A percentile compares a stretch with the other conserved stretches of the same genome.
These are phyloP conservation scores for Pseudocercospora ulei DNA, from an alignment of 2,329 filamentous ascomycete genomes.

Conservation along the genomic window DNA sequence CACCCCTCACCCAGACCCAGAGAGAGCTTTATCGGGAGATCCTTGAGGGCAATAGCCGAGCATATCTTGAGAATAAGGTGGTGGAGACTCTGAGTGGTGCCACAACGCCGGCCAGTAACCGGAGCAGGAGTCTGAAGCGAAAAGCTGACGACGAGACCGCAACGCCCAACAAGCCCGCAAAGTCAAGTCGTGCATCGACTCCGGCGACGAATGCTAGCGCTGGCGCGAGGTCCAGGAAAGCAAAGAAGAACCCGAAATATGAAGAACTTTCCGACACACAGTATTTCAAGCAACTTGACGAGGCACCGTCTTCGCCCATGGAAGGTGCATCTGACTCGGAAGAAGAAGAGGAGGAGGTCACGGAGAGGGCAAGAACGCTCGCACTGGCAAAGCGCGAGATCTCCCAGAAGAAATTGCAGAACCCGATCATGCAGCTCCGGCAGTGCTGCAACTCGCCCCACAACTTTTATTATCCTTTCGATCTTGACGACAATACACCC, in stretches of 20 bases:
- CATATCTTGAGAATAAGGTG: constrained; percentile 64
- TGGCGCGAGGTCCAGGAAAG: constrained; percentile 46
- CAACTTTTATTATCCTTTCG: constrained; percentile 91
- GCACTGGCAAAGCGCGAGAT: constrained; percentile 80
- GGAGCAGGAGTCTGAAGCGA: constrained; percentile 49
- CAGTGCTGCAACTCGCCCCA: constrained; percentile 89
- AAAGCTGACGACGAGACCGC: constrained; percentile 41
- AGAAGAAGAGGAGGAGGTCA: constrained; percentile 51
- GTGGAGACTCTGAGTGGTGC: constrained; percentile 52
- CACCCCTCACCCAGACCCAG: constrained; percentile 81
- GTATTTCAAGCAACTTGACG: constrained; percentile 67
- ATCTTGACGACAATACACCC: constrained; percentile 49
- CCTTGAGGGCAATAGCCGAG: constrained; percentile 44
- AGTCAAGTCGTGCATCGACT: constrained; percentile 65
- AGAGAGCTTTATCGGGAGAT: constrained; percentile 83
- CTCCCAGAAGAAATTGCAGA: constrained; percentile 82
- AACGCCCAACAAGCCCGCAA: constrained; percentile 59
- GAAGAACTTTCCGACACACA: constrained; percentile 69
- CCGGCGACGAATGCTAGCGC: constrained; percentile 49
- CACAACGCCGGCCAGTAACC: constrained; percentile 42
- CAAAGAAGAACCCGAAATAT: constrained; percentile 50
- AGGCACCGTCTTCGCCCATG: constrained; percentile 40
- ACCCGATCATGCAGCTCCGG: constrained; percentile 82
- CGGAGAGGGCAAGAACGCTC: constrained; percentile 56
- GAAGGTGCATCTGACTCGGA: constrained; percentile 36